Base-by-base conservation (phyloP, 768 basidiomycete genomes). In the Serpula lacrymans region DNA sequence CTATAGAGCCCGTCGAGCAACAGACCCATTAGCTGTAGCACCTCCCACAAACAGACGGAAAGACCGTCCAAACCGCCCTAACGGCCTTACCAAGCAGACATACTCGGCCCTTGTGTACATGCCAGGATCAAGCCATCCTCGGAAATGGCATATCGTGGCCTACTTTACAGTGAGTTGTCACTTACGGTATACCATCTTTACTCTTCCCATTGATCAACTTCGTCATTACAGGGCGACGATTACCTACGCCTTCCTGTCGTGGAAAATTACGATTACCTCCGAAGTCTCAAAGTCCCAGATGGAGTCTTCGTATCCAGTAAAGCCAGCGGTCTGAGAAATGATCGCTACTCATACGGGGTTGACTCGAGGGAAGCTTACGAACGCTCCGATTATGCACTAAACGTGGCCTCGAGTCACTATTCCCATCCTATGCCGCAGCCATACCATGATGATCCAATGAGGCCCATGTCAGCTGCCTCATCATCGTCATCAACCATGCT, bases 51-150 rank as follows among this genome's bases (percentile, higher is more conserved):
- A 77, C 39, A 74, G 83, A 55, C 72, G 87, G 46, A 86, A 85
- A 59, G 84, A 88, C 55, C 68, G 86, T 6, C 86, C 86, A 9
- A 78, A 84, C 26, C 87, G 88, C 49, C 80, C 79, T 12, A 78
- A 84, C 47, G 87, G 87, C n/a, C 70, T 89, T 37, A 89, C 86
- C 30, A 89, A 89, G 64, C 87, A 89, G 57, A 89, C 87, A 0
- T 88, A 88, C 54, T 88, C 85, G 6, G 86, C 85, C 21, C 77
- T 80, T 27, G 84, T 87, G 32, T 71, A 80, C 54, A 67, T 81
- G 43, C 81, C 79, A 27, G 80, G 77, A 35, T 65, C 72, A 27
- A 66, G 64, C 40, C 72, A 73, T 38, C 72, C 74, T 21, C 74
- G 78, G 30, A 87, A 87, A 72, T 89, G 86, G 86, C 86, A 89